Percentiles rank a stretch among this genome's conserved stretches.
These are phyloP conservation scores for Carex scoparia DNA, from an alignment of 176 grass and related monocot species.

Conservation along the genomic window DNA sequence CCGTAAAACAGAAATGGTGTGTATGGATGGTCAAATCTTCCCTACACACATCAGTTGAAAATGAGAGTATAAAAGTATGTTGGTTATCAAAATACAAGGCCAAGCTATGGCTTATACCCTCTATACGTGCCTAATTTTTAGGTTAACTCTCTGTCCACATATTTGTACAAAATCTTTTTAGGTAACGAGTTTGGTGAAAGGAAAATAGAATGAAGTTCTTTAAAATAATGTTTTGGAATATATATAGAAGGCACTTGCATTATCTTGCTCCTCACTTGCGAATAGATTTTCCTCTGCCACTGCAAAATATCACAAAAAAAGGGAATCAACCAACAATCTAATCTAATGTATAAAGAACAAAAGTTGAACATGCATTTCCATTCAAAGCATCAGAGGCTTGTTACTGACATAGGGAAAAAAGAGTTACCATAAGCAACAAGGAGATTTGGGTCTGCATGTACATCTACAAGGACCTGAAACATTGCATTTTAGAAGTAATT, in stretches of 20 bases:
- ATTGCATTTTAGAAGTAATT: neutral
- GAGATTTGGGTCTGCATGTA: slow-evolving; percentile 77
- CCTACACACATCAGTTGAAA: slow-evolving; percentile 33
- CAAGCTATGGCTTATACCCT: neutral
- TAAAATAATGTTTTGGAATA: neutral
- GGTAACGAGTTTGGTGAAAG: neutral
- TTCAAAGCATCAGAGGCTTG: slow-evolving; percentile 1
- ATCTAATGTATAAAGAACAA: slow-evolving; percentile 2
- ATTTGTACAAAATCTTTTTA: neutral
- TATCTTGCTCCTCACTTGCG: slow-evolving; percentile 53
- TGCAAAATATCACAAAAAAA: slow-evolving; percentile 33
- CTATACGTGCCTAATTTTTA: neutral
- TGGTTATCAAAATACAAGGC: neutral
- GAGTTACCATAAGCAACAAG: slow-evolving; percentile 94
- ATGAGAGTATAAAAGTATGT: neutral
- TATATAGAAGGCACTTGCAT: slow-evolving; percentile 31
- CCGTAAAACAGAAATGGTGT: slow-evolving; percentile 84
- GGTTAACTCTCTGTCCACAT: neutral
- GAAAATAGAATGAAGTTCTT: neutral
- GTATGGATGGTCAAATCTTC: slow-evolving; percentile 85
- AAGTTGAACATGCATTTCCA: slow-evolving; percentile 4
- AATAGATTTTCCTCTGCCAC: slow-evolving; percentile 88
- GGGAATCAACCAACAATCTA: neutral
- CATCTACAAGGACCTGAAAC: slow-evolving; percentile 92
- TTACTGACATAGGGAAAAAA: slow-evolving; percentile 21